phyloP scores from a whole-genome alignment of 805 yeast genomes.

The Priceomyces castillae region DNA sequence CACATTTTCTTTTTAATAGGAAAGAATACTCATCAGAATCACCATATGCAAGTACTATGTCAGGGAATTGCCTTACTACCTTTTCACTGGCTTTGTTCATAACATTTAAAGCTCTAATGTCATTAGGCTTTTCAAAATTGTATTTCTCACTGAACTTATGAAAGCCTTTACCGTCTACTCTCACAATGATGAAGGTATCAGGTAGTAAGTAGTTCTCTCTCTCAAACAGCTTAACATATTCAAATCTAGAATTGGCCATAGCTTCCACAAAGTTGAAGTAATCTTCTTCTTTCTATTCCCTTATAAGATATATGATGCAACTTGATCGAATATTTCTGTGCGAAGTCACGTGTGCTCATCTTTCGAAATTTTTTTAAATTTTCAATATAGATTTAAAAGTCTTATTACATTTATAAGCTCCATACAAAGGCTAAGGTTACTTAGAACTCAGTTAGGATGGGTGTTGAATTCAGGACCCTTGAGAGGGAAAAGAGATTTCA shows the following conservation, averaged over 20 bases:
- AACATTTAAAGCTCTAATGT: slow-evolving; percentile 64
- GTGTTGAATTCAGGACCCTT: slow-evolving; percentile 72
- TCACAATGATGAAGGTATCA: slow-evolving; percentile 73
- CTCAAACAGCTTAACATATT: slow-evolving; percentile 84
- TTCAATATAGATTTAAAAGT: not conserved
- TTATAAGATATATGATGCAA: not conserved
- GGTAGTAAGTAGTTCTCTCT: slow-evolving; percentile 69
- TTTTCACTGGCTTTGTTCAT: slow-evolving; percentile 80
- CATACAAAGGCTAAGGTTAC: not conserved
- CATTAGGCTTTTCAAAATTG: slow-evolving; percentile 85
- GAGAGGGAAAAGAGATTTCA: slow-evolving; percentile 84
- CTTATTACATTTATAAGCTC: not conserved
- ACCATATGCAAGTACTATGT: slow-evolving; percentile 81
- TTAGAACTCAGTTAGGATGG: slow-evolving; percentile 24
- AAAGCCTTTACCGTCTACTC: slow-evolving; percentile 93
- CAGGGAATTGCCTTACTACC: slow-evolving; percentile 64
- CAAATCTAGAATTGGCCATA: slow-evolving; percentile 86
- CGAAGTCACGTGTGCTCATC: slow-evolving; percentile 14
- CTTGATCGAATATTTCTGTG: not conserved
- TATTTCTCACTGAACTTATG: slow-evolving; percentile 78
- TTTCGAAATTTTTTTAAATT: slow-evolving; percentile 8
- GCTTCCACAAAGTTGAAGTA: no score
- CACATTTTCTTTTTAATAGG: slow-evolving; percentile 60
- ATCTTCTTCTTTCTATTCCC: not conserved
- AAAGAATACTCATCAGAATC: slow-evolving; percentile 95